Percentiles rank a stretch among this genome's conserved stretches.
These are phyloP conservation scores for Schwanniomyces sp. DNA, from an alignment of 805 yeast species.

Conservation along the genomic window DNA sequence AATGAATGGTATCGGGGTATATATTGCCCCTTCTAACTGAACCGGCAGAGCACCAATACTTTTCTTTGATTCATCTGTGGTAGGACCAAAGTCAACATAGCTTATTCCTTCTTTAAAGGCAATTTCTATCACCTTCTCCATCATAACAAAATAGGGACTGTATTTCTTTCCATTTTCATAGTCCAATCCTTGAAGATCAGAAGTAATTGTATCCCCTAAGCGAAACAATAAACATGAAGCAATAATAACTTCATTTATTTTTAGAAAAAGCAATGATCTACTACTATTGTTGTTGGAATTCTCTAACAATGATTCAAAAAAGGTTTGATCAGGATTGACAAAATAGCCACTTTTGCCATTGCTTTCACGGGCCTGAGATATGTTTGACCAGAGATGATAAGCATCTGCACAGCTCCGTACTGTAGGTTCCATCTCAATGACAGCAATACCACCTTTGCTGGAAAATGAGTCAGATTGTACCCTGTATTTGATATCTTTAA, in stretches of 20 bases:
- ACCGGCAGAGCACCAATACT: conserved; percentile 39
- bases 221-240: conserved; percentile 44
- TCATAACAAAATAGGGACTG: conserved; percentile 48
- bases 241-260: conserved; percentile 32
- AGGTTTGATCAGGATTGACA: conserved; percentile 23
- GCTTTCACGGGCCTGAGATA: conserved; percentile 39
- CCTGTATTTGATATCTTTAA: conserved; percentile 42
- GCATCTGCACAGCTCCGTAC: conserved; percentile 27
- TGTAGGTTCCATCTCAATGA: conserved; percentile 32
- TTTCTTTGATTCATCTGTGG: conserved; percentile 44
- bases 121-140: conserved; percentile 43
- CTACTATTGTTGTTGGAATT: conserved; percentile 17
- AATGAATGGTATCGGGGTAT: conserved; percentile 21
- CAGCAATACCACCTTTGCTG: conserved; percentile 31
- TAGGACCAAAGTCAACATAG: conserved; percentile 48
- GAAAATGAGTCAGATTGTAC: conserved; percentile 34
- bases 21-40: conserved; percentile 37
- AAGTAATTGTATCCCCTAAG: conserved; percentile 44
- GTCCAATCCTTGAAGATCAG: conserved; percentile 45
- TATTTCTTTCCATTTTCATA: conserved; percentile 38
- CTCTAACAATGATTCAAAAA: conserved; percentile 28
- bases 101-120: conserved; percentile 34
- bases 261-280: conserved; percentile 35
- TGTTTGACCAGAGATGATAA: conserved; percentile 37
- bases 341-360: conserved; percentile 32